These are phyloP conservation scores for Chernovozyma aurita DNA, from an alignment of 1,139 yeast species.

Conservation along the genomic window DNA sequence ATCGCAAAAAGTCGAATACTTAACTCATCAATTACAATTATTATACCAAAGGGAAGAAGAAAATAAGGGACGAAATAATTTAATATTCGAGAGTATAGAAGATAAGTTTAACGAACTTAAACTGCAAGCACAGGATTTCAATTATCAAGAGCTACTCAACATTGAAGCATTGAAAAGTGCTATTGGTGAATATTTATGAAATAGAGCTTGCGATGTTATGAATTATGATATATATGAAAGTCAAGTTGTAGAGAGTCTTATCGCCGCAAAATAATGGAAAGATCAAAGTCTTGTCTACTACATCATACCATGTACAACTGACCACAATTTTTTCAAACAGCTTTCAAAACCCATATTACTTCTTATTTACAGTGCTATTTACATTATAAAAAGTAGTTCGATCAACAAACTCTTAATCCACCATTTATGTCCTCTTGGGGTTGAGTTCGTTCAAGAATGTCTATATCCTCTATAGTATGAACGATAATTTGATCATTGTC, in stretches of 20 bases:
- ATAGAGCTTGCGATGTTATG: no score
- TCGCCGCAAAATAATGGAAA: no score
- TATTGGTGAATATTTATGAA: slow-evolving; percentile 9
- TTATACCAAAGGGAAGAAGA: slow-evolving; percentile 9
- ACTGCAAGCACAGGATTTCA: slow-evolving; percentile 13
- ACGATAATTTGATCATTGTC: slow-evolving; percentile 55
- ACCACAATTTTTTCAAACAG: no score
- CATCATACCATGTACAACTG: no score
- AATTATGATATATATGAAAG: no score
- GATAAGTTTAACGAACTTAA: slow-evolving; percentile 13
- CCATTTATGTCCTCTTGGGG: slow-evolving; percentile 20
- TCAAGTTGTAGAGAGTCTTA: no score
- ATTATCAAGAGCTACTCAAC: slow-evolving; percentile 12
- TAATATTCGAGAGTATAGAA: slow-evolving; percentile 6
- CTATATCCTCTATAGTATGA: slow-evolving; percentile 77
- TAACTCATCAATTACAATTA: slow-evolving; percentile 18
- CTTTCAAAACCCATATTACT: no score
- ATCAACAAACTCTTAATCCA: slow-evolving; percentile 26
- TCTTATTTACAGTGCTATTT: no score
- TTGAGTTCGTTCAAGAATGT: slow-evolving; percentile 49
- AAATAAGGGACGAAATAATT: slow-evolving; percentile 1
- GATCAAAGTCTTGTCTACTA: no score
- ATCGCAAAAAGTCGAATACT: slow-evolving; percentile 21
- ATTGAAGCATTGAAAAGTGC: slow-evolving; percentile 12
- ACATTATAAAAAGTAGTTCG: neutral